phyloP scores from a whole-genome alignment of 169 alveolate species.

The Plasmodium adleri region DNA sequence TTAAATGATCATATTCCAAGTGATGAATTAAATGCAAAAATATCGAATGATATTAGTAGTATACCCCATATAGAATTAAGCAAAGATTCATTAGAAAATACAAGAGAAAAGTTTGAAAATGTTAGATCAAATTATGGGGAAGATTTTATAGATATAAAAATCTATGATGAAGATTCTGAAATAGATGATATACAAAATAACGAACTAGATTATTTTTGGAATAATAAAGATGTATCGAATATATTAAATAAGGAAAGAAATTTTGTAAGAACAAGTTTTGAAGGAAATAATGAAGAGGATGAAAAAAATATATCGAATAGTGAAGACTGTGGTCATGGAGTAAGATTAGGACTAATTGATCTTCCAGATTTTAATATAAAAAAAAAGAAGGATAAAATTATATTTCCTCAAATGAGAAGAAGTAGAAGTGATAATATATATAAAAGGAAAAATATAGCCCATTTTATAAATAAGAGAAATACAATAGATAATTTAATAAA shows the following conservation, averaged over 20 bases:
- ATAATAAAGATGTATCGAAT: slow-evolving; percentile 57
- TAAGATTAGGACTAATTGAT: not conserved
- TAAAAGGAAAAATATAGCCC: not conserved
- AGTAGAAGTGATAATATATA: slow-evolving; percentile 9
- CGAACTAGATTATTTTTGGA: slow-evolving; percentile 51
- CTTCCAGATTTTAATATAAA: not conserved
- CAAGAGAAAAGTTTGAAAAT: not conserved
- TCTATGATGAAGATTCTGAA: slow-evolving; percentile 67
- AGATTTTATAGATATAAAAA: slow-evolving; percentile 50
- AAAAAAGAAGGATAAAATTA: slow-evolving; percentile 1
- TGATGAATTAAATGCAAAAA: no score
- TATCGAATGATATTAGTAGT: no score
- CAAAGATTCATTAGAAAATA: not conserved
- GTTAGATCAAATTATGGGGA: slow-evolving; percentile 17
- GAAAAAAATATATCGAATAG: not conserved
- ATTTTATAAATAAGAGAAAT: slow-evolving; percentile 3
- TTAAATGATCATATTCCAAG: no score
- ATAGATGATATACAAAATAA: slow-evolving; percentile 51
- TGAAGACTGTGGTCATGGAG: not conserved
- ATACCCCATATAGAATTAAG: no score
- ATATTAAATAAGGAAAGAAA: slow-evolving; percentile 7
- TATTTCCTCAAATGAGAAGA: slow-evolving; percentile 17
- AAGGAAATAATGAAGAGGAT: not conserved
- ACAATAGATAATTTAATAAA: slow-evolving; percentile 1
- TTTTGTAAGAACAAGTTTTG: slow-evolving; percentile 13